Base-by-base conservation (phyloP, 2,329 filamentous ascomycete genomes). In the Aspergillus carbonarius region DNA sequence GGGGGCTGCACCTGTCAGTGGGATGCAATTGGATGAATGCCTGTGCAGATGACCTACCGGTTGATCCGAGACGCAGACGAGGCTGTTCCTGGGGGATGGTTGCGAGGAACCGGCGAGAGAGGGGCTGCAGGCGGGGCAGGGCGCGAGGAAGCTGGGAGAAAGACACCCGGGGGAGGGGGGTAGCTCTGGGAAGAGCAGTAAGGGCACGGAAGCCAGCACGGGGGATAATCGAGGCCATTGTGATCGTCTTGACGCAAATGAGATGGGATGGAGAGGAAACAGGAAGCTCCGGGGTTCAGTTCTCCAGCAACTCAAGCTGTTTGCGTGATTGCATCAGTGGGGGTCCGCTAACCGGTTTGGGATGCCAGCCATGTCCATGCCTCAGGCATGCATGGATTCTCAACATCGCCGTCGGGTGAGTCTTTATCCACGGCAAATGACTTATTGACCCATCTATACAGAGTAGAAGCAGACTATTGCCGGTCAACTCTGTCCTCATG, bases 1-100 rank as follows among this genome's bases (percentile, higher is more conserved):
- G 65, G 86, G 87, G 59, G 86, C 86, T 71, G 5, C 5, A 18
- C 12, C 4, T 23, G 23, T 59, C 25, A 61, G 52, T 20, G 15
- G 27, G 5, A 18, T n/a, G 3, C 12, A 42, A 53, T 27, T 27
- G 9, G 7, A 17, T 9, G 2, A 6, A n/a, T n/a, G n/a, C n/a
- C n/a, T n/a, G n/a, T n/a, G n/a, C n/a, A n/a, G n/a, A n/a, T n/a
- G 37, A 20, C 32, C 44, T 68, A 74, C 72, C 72, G n/a, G 64
- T 72, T n/a, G 72, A 71, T 35, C 71, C 71, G 48, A 74, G 65
- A 50, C 72, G 72, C 63, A 74, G 63, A 46, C 69, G 71, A 44
- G 72, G 72, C 63, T 74, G 72, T 54, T 73, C 71, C 44, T 67
- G 68, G 20, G 71, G 54, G 18, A 62, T 57, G 20, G 65, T 66